phyloP scores from a whole-genome alignment of 2,329 filamentous ascomycete species.

The Penicillium freii region DNA sequence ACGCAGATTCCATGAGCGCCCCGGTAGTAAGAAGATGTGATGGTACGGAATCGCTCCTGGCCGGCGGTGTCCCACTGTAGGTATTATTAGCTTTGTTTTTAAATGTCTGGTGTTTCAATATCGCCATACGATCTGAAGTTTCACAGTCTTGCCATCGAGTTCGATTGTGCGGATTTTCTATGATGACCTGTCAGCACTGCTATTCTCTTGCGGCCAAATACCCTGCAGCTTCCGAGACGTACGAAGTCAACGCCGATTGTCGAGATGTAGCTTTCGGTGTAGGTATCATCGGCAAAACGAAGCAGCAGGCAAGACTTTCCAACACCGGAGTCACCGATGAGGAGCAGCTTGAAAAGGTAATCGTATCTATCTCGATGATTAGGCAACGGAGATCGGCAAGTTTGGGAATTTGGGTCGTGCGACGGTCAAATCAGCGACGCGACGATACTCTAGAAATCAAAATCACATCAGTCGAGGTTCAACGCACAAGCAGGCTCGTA shows the following conservation, averaged over 20 bases:
- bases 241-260: constrained; percentile 99
- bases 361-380: constrained; percentile 74
- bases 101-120: not conserved
- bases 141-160: constrained; percentile 98
- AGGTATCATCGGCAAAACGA: constrained; percentile 98
- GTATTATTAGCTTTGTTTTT: constrained; percentile 16
- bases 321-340: constrained; percentile 99
- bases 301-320: constrained; percentile 99
- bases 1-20: constrained; percentile 99
- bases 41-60: constrained; percentile 99
- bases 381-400: constrained; percentile 24
- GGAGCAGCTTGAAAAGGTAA: constrained; percentile 99
- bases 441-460: constrained; percentile 26
- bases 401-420: constrained; percentile 1
- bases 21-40: constrained; percentile 99
- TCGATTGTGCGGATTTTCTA: constrained; percentile 99
- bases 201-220: constrained; percentile 1
- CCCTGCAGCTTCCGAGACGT: constrained; percentile 46
- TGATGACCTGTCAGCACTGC: constrained; percentile 20
- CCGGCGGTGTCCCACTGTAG: constrained; percentile 95
- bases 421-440: not conserved
- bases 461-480: constrained; percentile 12
- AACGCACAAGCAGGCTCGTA: not conserved
- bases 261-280: constrained; percentile 99
- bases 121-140: constrained; percentile 84